Evolutionary conservation across 306 rosid species (phyloP).

Genomic region (Senna tora): DNA sequence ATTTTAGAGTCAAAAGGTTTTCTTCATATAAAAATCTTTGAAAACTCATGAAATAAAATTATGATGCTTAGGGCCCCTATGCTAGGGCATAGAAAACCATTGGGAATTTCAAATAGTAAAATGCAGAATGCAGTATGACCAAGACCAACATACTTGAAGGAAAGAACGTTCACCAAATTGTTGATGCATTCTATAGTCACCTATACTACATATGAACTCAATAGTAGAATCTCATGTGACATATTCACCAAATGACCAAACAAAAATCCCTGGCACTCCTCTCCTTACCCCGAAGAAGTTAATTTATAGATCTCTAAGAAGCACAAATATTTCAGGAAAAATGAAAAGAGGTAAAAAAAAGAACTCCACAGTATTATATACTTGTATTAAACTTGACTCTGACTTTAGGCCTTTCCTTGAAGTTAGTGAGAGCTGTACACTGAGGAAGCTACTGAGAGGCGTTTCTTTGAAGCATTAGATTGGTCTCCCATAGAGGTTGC

Average conservation of each 20-base stretch:
- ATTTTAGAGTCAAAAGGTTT: not conserved
- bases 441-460: too few relatives aligned
- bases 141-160: constrained; percentile 15
- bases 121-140: not conserved
- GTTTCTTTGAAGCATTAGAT: too few relatives aligned
- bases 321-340: too few relatives aligned
- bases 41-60: constrained; percentile 15
- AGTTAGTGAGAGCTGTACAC: too few relatives aligned
- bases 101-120: not conserved
- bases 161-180: not conserved
- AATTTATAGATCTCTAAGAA: not conserved
- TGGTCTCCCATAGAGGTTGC: too few relatives aligned
- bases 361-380: too few relatives aligned
- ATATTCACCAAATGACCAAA: constrained; percentile 9
- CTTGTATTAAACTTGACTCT: too few relatives aligned
- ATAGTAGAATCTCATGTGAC: not conserved
- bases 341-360: too few relatives aligned
- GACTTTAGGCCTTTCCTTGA: too few relatives aligned
- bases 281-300: not conserved
- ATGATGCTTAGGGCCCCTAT: not conserved
- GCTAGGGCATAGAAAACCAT: constrained; percentile 7
- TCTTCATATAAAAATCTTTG: not conserved
- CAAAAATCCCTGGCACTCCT: not conserved
- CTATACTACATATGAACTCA: constrained; percentile 24
- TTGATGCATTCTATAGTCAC: constrained; percentile 11